Conservation (phyloP, 2,329 filamentous ascomycete species). For the Ophiognomonia clavigignenti-juglandacearum region DNA sequence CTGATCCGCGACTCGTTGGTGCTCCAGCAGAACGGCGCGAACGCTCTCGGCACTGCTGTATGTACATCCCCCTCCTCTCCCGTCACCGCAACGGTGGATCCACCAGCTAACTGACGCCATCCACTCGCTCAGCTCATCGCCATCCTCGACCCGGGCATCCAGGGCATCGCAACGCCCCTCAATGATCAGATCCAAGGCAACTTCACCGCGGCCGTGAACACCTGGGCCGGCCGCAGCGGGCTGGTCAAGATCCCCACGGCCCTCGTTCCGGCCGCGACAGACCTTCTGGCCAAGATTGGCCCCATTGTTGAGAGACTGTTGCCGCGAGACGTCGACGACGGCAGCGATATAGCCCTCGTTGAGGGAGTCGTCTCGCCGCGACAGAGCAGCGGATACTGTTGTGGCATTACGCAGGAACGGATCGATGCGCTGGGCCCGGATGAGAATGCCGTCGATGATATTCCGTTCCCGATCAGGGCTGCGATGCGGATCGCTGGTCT, state of each 20-base stretch:
- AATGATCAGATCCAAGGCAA: conserved; percentile 12
- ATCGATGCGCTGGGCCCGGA: conserved; percentile 3
- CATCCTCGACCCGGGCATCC: conserved; percentile 1
- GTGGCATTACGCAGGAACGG: conserved; percentile 1
- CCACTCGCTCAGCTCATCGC: conserved; percentile 9
- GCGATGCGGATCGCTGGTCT: background rate
- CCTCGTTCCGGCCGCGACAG: background rate
- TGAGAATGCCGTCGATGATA: conserved; percentile 1
- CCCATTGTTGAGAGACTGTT: background rate
- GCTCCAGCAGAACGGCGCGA: conserved; percentile 2
- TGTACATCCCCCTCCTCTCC: background rate
- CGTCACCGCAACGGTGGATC: background rate
- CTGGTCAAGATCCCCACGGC: conserved; percentile 5
- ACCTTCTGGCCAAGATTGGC: background rate
- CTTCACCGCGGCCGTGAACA: conserved; percentile 6
- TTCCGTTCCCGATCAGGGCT: background rate
- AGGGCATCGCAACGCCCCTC: conserved; percentile 6
- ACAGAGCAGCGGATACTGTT: background rate
- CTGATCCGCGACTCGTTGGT: conserved; percentile 3
- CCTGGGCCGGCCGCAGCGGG: conserved; percentile 2
- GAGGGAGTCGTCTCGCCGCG: background rate
- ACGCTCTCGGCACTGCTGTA: background rate
- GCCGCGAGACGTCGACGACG: background rate
- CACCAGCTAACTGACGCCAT: too few species aligned
- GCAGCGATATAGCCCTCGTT: background rate